Conservation (phyloP, 1,284 basidiomycete genomes). For the Puccinia hordei region DNA sequence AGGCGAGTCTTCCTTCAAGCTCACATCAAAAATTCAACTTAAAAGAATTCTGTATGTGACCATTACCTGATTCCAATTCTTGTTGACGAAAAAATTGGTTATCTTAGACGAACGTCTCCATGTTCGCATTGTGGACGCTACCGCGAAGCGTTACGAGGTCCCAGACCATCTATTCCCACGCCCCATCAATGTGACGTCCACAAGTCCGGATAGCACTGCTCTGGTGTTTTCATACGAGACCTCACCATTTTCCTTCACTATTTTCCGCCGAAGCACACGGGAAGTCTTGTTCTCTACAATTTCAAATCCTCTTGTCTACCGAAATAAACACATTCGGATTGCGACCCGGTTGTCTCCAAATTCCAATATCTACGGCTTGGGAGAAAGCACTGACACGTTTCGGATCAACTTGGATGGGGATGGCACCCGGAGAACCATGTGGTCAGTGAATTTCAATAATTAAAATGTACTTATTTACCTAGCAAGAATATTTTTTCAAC, state of each 20-base stretch:
- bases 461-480: background rate
- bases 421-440: conserved; percentile 27
- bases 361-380: conserved; percentile 51
- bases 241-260: conserved; percentile 50
- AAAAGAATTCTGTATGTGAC: background rate
- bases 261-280: conserved; percentile 36
- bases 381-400: conserved; percentile 40
- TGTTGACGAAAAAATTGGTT: background rate
- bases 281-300: conserved; percentile 50
- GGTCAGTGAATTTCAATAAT: background rate
- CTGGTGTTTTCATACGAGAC: conserved; percentile 46
- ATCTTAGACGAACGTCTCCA: conserved; percentile 11
- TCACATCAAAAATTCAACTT: background rate
- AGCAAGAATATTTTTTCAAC: background rate
- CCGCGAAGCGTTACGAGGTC: conserved; percentile 53
- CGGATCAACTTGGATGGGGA: conserved; percentile 14
- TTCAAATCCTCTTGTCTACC: conserved; percentile 37
- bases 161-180: conserved; percentile 32
- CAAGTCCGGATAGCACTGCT: background rate
- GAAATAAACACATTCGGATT: conserved; percentile 48
- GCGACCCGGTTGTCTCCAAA: conserved; percentile 31
- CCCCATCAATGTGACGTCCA: background rate
- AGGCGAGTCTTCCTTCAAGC: background rate
- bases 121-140: conserved; percentile 25
- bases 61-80: background rate